Base-by-base conservation (phyloP, 2,329 filamentous ascomycete species). In the Tolypocladium ophioglossoides region DNA sequence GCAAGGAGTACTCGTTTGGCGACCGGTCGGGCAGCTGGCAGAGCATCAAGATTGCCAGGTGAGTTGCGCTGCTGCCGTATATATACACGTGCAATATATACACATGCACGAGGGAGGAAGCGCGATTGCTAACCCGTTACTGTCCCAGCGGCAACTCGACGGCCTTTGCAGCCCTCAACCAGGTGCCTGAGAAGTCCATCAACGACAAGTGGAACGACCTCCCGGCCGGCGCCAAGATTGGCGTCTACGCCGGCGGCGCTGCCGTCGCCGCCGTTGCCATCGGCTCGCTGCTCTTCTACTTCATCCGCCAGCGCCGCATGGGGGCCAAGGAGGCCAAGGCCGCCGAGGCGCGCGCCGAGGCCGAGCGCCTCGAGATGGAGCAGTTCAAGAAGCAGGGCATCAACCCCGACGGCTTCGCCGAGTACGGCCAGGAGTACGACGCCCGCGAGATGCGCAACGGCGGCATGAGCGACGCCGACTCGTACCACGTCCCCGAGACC, bases 1-100 rank as follows among this genome's bases (percentile, higher is more conserved):
- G 83, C 55, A 81, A 81, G 61, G 79, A 82, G 61, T 91, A 91
- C 65, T 69, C 77, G 48, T 91, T 82, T 62, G 74, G 75, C 30
- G 86, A 87, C 63, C 72, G 72, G 40, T 74, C 76, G 1, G 87
- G 87, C 52, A 73, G 70, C 52, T 87, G 75, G 74, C 62, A 84
- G 62, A 86, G 83, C 71, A 87, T 88, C 66, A 74, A 85, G 60
- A 67, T 78, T 35, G 68, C 72, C 54, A 65, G 66, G 78, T 83
- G 72, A 73, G 78, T 73, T 6, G 16, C 18, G 16, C n/a, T n/a
- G n/a, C n/a, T n/a, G n/a, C n/a, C n/a, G n/a, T n/a, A n/a, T n/a
- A n/a, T n/a, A n/a, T n/a, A n/a, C n/a, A n/a, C n/a, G n/a, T n/a
- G n/a, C n/a, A n/a, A n/a, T n/a, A n/a, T n/a, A n/a, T n/a, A n/a